Evolutionary conservation across 768 basidiomycete species (phyloP).

Genomic region (Agaricus subrufescens): DNA sequence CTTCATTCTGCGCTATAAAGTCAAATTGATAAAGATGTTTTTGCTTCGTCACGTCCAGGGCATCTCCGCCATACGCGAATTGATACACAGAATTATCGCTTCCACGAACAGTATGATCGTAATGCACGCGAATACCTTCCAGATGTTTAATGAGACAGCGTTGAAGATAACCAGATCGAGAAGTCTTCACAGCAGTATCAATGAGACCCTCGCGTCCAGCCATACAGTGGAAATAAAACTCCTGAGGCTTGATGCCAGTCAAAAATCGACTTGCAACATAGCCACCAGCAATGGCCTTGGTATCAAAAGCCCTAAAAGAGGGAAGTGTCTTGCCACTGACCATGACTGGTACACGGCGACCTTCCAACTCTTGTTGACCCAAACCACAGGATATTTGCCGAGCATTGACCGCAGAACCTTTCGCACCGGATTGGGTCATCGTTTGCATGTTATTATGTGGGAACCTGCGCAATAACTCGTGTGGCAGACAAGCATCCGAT

Average conservation of each 20-base stretch:
- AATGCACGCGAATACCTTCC: conserved; percentile 94
- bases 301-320: conserved; percentile 95
- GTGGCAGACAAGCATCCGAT: conserved; percentile 82
- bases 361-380: conserved; percentile 97
- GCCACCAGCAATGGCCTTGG: conserved; percentile 96
- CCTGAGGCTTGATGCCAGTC: conserved; percentile 96
- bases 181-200: conserved; percentile 98
- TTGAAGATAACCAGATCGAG: conserved; percentile 96
- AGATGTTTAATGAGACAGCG: conserved; percentile 98
- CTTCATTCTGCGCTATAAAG: conserved; percentile 84
- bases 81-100: conserved; percentile 92
- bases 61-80: conserved; percentile 96
- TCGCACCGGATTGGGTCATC: conserved; percentile 97
- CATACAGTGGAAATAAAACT: conserved; percentile 99
- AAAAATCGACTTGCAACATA: conserved; percentile 98
- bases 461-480: conserved; percentile 86
- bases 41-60: conserved; percentile 94
- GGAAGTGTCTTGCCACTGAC: conserved; percentile 98
- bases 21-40: conserved; percentile 93
- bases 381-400: conserved; percentile 97
- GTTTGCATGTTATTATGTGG: conserved; percentile 99
- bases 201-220: conserved; percentile 98
- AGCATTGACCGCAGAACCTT: conserved; percentile 96
- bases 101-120: conserved; percentile 96
- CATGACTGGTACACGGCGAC: conserved; percentile 98